Conservation (phyloP, 1,284 basidiomycete species). For the Pseudozyma flocculosa region DNA sequence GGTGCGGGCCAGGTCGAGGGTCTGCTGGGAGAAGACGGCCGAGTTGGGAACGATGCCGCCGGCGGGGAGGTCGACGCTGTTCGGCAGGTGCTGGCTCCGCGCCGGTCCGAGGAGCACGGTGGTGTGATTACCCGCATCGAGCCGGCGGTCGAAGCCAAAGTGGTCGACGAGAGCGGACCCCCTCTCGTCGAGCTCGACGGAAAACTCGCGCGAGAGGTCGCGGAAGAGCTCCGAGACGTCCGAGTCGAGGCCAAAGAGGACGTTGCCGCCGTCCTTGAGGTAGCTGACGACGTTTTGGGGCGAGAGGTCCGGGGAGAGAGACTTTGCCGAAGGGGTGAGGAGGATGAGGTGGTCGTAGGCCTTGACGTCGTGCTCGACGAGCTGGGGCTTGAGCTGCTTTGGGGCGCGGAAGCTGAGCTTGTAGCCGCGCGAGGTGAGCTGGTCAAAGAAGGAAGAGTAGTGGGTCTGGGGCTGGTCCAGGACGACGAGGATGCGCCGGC, state of each 20-base stretch:
- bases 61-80: constrained; percentile 4
- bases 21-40: constrained; percentile 37
- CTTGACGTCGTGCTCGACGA: constrained; percentile 43
- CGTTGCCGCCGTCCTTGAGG: constrained; percentile 71
- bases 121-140: constrained; percentile 44
- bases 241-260: constrained; percentile 77
- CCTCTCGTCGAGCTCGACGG: constrained; percentile 62
- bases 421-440: constrained; percentile 37
- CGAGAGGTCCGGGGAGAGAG: constrained; percentile 72
- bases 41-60: constrained; percentile 51
- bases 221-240: constrained; percentile 61
- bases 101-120: constrained; percentile 31
- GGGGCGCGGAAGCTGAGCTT: constrained; percentile 24
- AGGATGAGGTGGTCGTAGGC: constrained; percentile 51
- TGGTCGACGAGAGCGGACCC: constrained; percentile 61
- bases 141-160: constrained; percentile 47
- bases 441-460: constrained; percentile 31
- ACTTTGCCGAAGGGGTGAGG: constrained; percentile 56
- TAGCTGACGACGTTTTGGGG: constrained; percentile 79
- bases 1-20: constrained; percentile 62
- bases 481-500: constrained; percentile 47
- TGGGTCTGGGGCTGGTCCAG: constrained; percentile 13
- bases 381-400: constrained; percentile 18
- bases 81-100: background rate
- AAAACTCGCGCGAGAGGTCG: constrained; percentile 64